phyloP scores from a whole-genome alignment of 371 early-diverging fungal genomes.

The Batrachochytrium dendrobatidis region DNA sequence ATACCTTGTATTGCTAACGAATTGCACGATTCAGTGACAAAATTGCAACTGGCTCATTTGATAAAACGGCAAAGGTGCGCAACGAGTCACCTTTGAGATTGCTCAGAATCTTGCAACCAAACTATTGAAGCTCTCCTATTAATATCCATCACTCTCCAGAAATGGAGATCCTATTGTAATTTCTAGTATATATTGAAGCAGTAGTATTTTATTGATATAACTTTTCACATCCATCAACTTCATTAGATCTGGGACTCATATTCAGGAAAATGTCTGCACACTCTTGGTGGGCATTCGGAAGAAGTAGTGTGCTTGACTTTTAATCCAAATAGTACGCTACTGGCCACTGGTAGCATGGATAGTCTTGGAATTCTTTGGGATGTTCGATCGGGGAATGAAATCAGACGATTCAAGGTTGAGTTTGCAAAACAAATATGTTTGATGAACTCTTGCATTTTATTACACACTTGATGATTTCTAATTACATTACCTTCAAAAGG shows the following conservation, averaged over 20 bases:
- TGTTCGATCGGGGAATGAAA: slow-evolving; percentile 28
- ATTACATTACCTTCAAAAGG: slow-evolving; percentile 12
- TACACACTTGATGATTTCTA: background rate
- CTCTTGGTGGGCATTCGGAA: slow-evolving; percentile 29
- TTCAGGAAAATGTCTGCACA: slow-evolving; percentile 30
- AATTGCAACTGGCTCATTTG: slow-evolving; percentile 38
- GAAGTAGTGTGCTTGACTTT: slow-evolving; percentile 34
- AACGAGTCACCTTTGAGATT: too few species aligned
- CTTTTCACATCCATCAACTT: too few species aligned
- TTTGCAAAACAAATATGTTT: background rate
- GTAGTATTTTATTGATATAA: too few species aligned
- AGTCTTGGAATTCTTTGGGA: slow-evolving; percentile 34
- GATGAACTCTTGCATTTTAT: background rate
- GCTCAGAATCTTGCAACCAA: too few species aligned
- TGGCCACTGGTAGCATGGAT: slow-evolving; percentile 39
- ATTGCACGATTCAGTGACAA: slow-evolving; percentile 22
- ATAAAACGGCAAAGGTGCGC: slow-evolving; percentile 35
- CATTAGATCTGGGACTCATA: slow-evolving; percentile 32
- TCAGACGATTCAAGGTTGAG: slow-evolving; percentile 17
- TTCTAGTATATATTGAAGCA: too few species aligned
- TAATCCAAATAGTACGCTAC: slow-evolving; percentile 20
- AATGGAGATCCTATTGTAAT: too few species aligned
- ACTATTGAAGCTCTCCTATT: too few species aligned
- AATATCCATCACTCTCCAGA: too few species aligned
- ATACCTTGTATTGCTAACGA: background rate